Evolutionary conservation across 768 basidiomycete genomes (phyloP), one percentile per base, ranked within the genome.

Genomic region (Lactifluus echinatus): DNA sequence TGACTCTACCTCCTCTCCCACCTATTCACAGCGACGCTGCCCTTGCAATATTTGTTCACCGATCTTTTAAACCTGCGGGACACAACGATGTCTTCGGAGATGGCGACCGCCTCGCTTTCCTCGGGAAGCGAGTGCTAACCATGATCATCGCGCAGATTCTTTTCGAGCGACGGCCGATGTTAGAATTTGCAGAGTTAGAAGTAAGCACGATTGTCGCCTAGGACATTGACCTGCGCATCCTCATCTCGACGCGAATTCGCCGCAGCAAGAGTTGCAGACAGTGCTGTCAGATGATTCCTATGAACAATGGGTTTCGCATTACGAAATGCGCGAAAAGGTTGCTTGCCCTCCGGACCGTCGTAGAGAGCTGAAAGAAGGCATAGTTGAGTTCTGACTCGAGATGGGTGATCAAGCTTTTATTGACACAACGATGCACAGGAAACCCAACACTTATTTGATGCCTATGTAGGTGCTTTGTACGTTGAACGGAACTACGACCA

Each of bases 41-140:
- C 14, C 76, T 89, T 51, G 79, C 85, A 63, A 82, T 87, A 51
- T 87, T 79, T 64, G 87, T 84, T 12, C 87, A 89, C 66, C 76
- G 70, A 63, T 85, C 85, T 19, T 73, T 89, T 49, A 75, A 80
- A 50, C 75, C 67, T 26, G 8, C 46, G 11, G n/a, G 12, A 11
- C 29, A 5, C n/a, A 56, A 61, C 31, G 73, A 73, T 33, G 71
- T 72, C 26, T 77, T 75, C 65, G 71, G 71, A 60, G 82, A 85
- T 67, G 82, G 82, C 61, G 81, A 82, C 66, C 71, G 82, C 52
- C 68, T 86, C 56, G 69, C 77, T 34, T 69, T 72, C 36, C 72
- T 85, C 39, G 84, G 84, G 31, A 68, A 70, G 55, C 59, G 70
- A 47, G 75, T 75, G 36, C 69, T 85, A 52, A 74, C 76, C 50